Base-by-base conservation (phyloP, 306 rosid genomes). In the Quercus cerris region DNA sequence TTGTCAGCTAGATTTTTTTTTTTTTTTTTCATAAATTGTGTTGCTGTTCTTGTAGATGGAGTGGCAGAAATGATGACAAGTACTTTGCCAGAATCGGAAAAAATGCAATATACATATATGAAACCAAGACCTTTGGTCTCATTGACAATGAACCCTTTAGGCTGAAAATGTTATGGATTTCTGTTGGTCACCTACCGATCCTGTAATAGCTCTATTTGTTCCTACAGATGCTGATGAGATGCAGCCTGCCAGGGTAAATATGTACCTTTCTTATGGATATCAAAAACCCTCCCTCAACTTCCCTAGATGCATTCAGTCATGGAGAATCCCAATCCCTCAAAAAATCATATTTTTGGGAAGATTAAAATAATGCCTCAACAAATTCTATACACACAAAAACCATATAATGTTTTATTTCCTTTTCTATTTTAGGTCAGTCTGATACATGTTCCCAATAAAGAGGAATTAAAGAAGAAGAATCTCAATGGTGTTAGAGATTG, bases 401-500 rank as follows among this genome's bases (percentile, higher is more conserved):
- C 46, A 8, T 41, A 41, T 41, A 41, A 41, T 41, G 46, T 41
- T 44, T 17, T 28, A 4, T 59, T 4, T 13, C 5, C 31, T 13
- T 30, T 41, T 8, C 12, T 41, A 41, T 83, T 17, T 11, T 44
- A 87, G 88, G 90, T 87, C 38, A 82, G 90, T 64, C 90, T 87
- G 51, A 25, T 84, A 70, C 90, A 87, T 79, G 62, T 87, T 70
- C 90, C 90, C 88, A 84, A 41, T 41, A 41, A 41, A 41, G 12
- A 41, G 46, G 46, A 41, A 41, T 41, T 41, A 41, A 8, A 41
- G 46, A 41, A 38, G 61, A 93, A 94, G 80, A 91, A 90, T 85
- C 93, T 94, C 6, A 91, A 91, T 70, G 90, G 92, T 78, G 98
- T 94, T 38, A 91, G 92, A 64, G 97, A 94, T 78, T 94, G 98